Conservation (phyloP, 1,139 yeast species). For the Geotrichum histeridarum region DNA sequence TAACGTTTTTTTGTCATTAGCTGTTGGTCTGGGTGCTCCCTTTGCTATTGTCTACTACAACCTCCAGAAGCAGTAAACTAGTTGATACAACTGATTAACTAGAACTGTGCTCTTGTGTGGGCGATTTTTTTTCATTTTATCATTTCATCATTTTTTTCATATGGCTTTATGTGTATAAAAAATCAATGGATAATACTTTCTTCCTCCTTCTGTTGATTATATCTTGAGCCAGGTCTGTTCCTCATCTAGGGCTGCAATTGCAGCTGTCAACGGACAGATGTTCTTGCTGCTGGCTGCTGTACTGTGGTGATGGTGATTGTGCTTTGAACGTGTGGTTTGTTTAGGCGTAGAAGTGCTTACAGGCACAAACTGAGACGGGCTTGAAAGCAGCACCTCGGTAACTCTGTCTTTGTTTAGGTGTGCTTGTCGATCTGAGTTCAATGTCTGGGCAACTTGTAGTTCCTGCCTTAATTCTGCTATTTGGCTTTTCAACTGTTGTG, state of each 20-base stretch:
- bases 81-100: background rate
- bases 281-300: too few species aligned
- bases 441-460: background rate
- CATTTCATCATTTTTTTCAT: background rate
- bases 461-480: background rate
- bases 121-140: background rate
- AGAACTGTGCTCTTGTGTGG: background rate
- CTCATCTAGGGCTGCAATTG: background rate
- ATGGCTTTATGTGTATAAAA: background rate
- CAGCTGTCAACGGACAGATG: background rate
- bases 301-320: background rate
- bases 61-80: constrained; percentile 34
- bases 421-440: background rate
- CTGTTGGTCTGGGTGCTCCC: constrained; percentile 39
- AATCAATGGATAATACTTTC: background rate
- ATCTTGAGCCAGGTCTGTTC: constrained; percentile 1
- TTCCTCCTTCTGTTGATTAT: background rate
- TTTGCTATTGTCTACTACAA: constrained; percentile 38
- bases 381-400: background rate
- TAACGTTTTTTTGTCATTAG: background rate
- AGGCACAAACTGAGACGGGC: background rate
- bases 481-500: background rate
- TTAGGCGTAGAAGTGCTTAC: background rate
- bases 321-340: background rate
- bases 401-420: background rate